Conservation (phyloP, 164 flowering plant genomes). For the Annona cherimola region DNA sequence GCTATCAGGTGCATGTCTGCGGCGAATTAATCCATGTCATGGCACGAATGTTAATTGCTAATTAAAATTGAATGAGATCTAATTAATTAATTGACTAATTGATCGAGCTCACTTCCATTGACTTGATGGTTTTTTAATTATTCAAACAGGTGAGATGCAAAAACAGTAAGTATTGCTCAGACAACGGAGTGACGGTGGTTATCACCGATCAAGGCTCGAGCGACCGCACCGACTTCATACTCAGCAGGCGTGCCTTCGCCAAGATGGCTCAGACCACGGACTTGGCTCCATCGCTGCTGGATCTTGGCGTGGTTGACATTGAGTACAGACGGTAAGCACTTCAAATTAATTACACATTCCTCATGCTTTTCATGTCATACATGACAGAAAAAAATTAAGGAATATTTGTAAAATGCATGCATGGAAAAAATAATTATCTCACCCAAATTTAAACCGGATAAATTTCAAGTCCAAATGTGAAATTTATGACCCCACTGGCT, state of each 20-base stretch:
- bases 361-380: too few species aligned
- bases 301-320: conserved; percentile 55
- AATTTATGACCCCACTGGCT: too few species aligned
- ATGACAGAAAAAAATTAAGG: too few species aligned
- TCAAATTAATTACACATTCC: background rate
- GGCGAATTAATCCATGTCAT: background rate
- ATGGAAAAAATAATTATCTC: too few species aligned
- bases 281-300: conserved; percentile 42
- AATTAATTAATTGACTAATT: background rate
- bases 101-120: background rate
- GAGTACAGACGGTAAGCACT: conserved; percentile 57
- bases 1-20: conserved; percentile 58
- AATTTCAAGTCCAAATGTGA: too few species aligned
- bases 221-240: conserved; percentile 59
- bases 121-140: background rate
- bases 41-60: background rate
- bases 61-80: background rate
- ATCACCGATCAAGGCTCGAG: conserved; percentile 69
- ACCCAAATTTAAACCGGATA: too few species aligned
- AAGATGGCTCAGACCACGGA: conserved; percentile 63
- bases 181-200: conserved; percentile 68
- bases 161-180: conserved; percentile 59
- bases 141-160: conserved; percentile 63
- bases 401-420: too few species aligned
- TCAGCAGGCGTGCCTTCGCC: conserved; percentile 55